A percentile compares a stretch with the other conserved stretches of the same genome.
phyloP scores from a whole-genome alignment of 106 monocot genomes.

The Acorus gramineus region DNA sequence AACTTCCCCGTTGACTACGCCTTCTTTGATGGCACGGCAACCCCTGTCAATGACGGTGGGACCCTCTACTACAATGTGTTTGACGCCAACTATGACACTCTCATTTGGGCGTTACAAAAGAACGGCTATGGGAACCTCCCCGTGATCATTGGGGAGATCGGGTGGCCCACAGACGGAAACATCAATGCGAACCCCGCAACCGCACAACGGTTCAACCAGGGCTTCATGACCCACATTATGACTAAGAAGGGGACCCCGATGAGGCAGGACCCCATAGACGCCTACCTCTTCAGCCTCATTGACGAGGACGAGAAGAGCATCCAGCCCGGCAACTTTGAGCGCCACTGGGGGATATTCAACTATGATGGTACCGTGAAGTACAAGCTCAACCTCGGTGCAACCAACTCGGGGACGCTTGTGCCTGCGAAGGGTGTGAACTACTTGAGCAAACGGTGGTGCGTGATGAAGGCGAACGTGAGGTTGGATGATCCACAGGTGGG shows the following conservation, averaged over 20 bases:
- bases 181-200: constrained; percentile 47
- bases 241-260: constrained; percentile 60
- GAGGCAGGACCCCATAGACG: constrained; percentile 55
- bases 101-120: constrained; percentile 64
- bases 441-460: constrained; percentile 60
- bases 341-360: constrained; percentile 77
- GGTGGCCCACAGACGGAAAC: constrained; percentile 90
- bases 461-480: constrained; percentile 48
- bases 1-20: constrained; percentile 82
- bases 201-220: constrained; percentile 69
- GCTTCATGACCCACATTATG: constrained; percentile 46
- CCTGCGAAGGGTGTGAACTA: constrained; percentile 47
- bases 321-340: constrained; percentile 78
- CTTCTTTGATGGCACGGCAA: constrained; percentile 59
- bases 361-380: constrained; percentile 68
- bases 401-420: constrained; percentile 25
- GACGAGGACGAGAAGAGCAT: constrained; percentile 87
- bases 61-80: constrained; percentile 55
- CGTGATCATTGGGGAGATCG: constrained; percentile 70
- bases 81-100: constrained; percentile 83
- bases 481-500: constrained; percentile 39
- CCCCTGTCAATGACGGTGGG: constrained; percentile 34
- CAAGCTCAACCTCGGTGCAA: constrained; percentile 28
- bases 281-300: constrained; percentile 72
- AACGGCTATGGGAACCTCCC: constrained; percentile 69